phyloP scores from a whole-genome alignment of 139 green algal genomes.

The Ettlia oleoabundans region DNA sequence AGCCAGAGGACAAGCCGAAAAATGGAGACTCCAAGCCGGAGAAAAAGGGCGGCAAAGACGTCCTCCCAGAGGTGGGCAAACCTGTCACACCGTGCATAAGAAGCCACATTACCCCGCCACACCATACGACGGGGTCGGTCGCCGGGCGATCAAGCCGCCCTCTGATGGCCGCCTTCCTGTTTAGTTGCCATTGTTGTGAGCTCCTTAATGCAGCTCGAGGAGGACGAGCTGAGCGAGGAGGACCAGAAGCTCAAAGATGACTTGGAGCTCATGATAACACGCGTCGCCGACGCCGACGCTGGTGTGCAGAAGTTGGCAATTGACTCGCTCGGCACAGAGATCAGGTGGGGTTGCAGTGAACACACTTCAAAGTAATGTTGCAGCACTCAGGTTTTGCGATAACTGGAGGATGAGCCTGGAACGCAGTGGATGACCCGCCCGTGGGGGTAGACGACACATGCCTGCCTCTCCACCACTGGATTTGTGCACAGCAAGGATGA shows the following conservation, averaged over 20 bases:
- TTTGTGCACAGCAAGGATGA: too few species aligned
- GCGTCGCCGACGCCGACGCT: conserved; percentile 61
- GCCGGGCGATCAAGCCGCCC: not conserved
- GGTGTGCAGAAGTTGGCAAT: conserved; percentile 79
- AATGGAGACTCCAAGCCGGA: not conserved
- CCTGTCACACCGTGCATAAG: not conserved
- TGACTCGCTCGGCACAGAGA: conserved; percentile 69
- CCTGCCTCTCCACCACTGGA: too few species aligned
- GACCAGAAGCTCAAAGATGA: conserved; percentile 90
- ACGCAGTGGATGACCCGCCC: too few species aligned
- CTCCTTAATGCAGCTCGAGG: conserved; percentile 30
- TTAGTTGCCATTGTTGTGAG: too few species aligned
- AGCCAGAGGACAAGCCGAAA: conserved; percentile 10
- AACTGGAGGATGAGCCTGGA: not conserved
- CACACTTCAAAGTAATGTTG: too few species aligned
- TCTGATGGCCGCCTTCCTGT: not conserved
- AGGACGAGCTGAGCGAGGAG: conserved; percentile 90
- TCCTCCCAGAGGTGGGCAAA: not conserved
- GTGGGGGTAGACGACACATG: too few species aligned
- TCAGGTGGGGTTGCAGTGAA: too few species aligned
- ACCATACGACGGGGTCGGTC: not conserved
- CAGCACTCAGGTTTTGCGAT: not conserved
- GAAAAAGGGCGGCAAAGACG: conserved; percentile 20
- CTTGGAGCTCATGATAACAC: conserved; percentile 92
- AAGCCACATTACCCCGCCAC: not conserved